Evolutionary conservation across 1,284 basidiomycete species (phyloP), one percentile per base, ranked within the genome.

Genomic region (Ganoderma boninense): DNA sequence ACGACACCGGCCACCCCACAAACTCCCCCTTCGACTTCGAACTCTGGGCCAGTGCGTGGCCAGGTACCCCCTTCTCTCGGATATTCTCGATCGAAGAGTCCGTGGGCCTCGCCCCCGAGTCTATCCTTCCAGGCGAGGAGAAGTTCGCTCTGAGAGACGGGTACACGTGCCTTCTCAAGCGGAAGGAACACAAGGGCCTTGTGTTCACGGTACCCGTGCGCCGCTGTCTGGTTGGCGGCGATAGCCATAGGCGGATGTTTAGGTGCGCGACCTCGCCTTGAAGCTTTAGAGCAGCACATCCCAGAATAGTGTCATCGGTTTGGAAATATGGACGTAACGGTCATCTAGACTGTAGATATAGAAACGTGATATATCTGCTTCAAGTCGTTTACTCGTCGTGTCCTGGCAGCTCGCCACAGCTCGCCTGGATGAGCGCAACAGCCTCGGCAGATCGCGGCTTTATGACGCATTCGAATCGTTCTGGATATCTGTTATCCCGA

Each of bases 391-490:
- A n/a, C 20, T 35, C 38, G 23, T 32, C 26, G 18, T 35, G 26
- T 8, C 32, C 62, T 7, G 7, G 20, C 4, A 56, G 11, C 7
- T 64, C 52, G 35, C 44, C 42, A 29, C 35, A 62, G 40, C 63
- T 69, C 42, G 46, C 68, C 4, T 49, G 40, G 32, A 70, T 64
- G 26, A 70, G 62, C n/a, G 61, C 42, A 26, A 56, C 69, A 3
- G 49, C 62, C 14, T 54, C 62, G 0, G 32, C n/a, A 26, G 74
- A 75, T 2, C 71, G 65, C 5, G 71, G 74, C 43, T 68, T 70
- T 56, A 75, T 65, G 10, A 62, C 32, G 61, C 73, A 74, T 46
- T 73, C 60, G 64, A 75, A 75, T 7, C 66, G 66, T 38, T 64
- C 66, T 1, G 74, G 73, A 29, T 74, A 70, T n/a, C 74, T 75